phyloP scores from a whole-genome alignment of 1,139 yeast genomes.

The Suhomyces yuchorum region DNA sequence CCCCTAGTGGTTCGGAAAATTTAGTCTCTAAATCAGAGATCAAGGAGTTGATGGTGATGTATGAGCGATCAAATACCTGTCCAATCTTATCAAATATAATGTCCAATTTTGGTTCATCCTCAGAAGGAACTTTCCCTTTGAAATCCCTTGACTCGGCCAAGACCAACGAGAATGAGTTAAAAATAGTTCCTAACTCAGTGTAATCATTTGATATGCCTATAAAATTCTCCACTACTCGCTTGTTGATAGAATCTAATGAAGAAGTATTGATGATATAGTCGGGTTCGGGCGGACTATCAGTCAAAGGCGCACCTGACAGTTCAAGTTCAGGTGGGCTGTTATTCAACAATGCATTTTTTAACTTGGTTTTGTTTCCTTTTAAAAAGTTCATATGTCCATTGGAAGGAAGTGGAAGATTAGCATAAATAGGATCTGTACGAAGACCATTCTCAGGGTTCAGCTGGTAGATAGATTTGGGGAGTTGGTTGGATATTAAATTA shows the following conservation, averaged over 20 bases:
- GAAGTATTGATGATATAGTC: conserved; percentile 34
- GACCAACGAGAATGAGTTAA: conserved; percentile 73
- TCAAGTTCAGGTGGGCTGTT: conserved; percentile 6
- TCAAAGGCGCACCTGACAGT: background rate
- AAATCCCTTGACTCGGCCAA: conserved; percentile 41
- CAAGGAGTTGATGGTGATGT: conserved; percentile 64
- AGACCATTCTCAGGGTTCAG: conserved; percentile 61
- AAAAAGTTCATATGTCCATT: conserved; percentile 39
- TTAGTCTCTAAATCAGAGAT: conserved; percentile 70
- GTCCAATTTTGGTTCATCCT: conserved; percentile 40
- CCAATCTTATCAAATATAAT: conserved; percentile 67
- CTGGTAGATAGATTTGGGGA: conserved; percentile 45
- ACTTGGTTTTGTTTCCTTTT: conserved; percentile 34
- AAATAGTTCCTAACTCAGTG: conserved; percentile 68
- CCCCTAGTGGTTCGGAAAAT: conserved; percentile 83
- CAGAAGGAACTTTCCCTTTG: conserved; percentile 20
- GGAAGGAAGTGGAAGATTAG: conserved; percentile 64
- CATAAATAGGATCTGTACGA: conserved; percentile 59
- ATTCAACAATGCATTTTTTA: conserved; percentile 28
- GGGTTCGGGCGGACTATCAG: conserved; percentile 9
- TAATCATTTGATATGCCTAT: conserved; percentile 67
- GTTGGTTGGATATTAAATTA: conserved; percentile 37
- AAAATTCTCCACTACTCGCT: conserved; percentile 61
- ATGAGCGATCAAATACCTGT: conserved; percentile 74
- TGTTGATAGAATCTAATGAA: conserved; percentile 67